phyloP scores from a whole-genome alignment of 163 green algal genomes.

The Prototheca cutis region DNA sequence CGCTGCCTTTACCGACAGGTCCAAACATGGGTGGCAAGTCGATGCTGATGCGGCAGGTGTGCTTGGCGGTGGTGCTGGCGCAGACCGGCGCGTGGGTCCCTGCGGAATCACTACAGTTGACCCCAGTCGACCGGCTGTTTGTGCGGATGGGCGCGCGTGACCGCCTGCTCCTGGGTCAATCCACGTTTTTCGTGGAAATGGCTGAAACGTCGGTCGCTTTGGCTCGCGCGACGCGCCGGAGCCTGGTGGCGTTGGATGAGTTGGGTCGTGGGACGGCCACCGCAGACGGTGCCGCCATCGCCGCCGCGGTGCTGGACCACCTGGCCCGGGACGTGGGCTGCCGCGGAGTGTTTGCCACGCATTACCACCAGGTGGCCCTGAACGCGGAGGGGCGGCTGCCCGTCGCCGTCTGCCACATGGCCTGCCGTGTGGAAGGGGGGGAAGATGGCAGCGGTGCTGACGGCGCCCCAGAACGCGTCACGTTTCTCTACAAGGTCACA shows the following conservation, averaged over 20 bases:
- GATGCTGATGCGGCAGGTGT: constrained; percentile 79
- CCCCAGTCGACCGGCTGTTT: constrained; percentile 80
- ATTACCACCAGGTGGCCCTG: constrained; percentile 83
- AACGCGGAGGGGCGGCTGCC: constrained; percentile 12
- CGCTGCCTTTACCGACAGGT: constrained; percentile 66
- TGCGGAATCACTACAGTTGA: constrained; percentile 60
- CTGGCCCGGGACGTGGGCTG: constrained; percentile 27
- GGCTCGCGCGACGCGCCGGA: constrained; percentile 37
- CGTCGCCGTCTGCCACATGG: constrained; percentile 85
- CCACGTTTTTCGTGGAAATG: constrained; percentile 95
- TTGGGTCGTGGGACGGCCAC: constrained; percentile 91
- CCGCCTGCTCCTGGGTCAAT: constrained; percentile 54
- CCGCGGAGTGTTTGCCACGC: constrained; percentile 85
- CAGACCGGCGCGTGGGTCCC: constrained; percentile 85
- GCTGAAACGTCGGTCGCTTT: constrained; percentile 80
- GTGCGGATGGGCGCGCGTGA: constrained; percentile 86
- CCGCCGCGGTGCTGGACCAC: constrained; percentile 68
- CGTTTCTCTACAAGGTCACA: constrained; percentile 85
- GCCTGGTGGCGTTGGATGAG: constrained; percentile 88
- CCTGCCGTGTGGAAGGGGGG: constrained; percentile 52
- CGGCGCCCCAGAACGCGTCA: constrained; percentile 46
- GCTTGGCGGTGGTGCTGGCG: constrained; percentile 77
- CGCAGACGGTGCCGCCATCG: constrained; percentile 88
- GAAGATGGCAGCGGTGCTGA: no score
- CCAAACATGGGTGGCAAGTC: constrained; percentile 98